Percentiles rank a stretch among this genome's conserved stretches.
These are phyloP conservation scores for Fomitiporia mediterranea DNA, from an alignment of 1,284 basidiomycete species.

Conservation along the genomic window DNA sequence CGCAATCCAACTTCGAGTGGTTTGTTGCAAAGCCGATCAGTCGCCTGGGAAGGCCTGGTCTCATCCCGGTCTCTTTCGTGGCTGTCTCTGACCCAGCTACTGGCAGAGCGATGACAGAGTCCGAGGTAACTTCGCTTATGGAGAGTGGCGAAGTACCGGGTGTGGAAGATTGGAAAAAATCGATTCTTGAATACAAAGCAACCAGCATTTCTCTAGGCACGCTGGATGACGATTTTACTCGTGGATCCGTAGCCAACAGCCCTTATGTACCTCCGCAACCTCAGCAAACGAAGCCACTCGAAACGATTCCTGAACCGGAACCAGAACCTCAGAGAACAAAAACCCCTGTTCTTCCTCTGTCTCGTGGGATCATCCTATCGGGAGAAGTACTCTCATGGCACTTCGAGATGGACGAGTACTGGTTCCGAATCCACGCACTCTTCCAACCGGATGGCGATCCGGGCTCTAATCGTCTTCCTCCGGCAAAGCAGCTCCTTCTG, in stretches of 20 bases:
- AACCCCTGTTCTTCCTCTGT: slow-evolving; percentile 36
- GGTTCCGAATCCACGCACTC: slow-evolving; percentile 91
- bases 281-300: slow-evolving; percentile 24
- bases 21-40: slow-evolving; percentile 95
- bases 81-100: slow-evolving; percentile 92
- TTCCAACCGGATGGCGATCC: slow-evolving; percentile 67
- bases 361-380: slow-evolving; percentile 82
- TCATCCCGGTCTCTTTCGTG: slow-evolving; percentile 96
- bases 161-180: slow-evolving; percentile 98
- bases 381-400: slow-evolving; percentile 97
- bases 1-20: slow-evolving; percentile 88
- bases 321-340: slow-evolving; percentile 21
- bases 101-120: slow-evolving; percentile 56
- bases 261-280: slow-evolving; percentile 33
- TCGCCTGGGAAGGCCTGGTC: slow-evolving; percentile 87
- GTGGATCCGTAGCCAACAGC: slow-evolving; percentile 40
- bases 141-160: slow-evolving; percentile 83
- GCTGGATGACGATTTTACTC: slow-evolving; percentile 59
- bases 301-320: slow-evolving; percentile 25
- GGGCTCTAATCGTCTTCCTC: slow-evolving; percentile 49
- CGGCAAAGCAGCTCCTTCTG: slow-evolving; percentile 79
- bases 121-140: slow-evolving; percentile 76
- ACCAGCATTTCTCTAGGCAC: slow-evolving; percentile 93
- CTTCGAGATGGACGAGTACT: slow-evolving; percentile 92
- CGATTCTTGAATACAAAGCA: slow-evolving; percentile 93